Base-by-base conservation (phyloP, 1,139 yeast genomes). In the Sugiyamaella paludigena region DNA sequence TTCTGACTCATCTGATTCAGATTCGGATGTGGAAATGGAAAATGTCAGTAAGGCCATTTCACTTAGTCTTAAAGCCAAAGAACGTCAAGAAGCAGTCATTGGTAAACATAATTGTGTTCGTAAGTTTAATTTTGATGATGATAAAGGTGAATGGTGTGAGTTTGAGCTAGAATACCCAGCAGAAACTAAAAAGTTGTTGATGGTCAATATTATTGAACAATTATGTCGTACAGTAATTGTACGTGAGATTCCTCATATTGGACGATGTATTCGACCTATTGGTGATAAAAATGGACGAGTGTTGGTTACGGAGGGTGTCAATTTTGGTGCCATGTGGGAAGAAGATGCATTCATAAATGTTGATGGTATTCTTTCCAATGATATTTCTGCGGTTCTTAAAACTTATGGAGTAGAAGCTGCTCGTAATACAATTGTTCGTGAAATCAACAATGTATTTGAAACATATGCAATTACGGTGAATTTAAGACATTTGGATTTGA, bases 351-450 rank as follows among this genome's bases (percentile, higher is more conserved):
- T 92, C 68, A 79, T 94, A 58, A 84, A 89, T 61, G 95, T 91
- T 57, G 86, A 92, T 67, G 83, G 82, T 52, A 86, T 94, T 63
- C 79, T 86, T 7, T 88, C 97, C 13, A 94, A 94, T 76, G 98
- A 94, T 70, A 83, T 94, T 60, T 83, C 88, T 40, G 88, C 96
- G 15, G 96, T 94, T 6, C 77, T 94, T 62, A 79, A 77, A 59
- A 88, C 96, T 0, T 94, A 94, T 64, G 99, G 99, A 69, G 98
- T 92, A 48, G 99, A 94, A 72, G 98, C 98, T 39, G 98, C 98
- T 24, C 82, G 98, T 72, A 88, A 89, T 69, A 92, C 98, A 35
- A 87, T 94, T 74, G 98, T 91, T 36, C 85, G 88, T 62, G 99
- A 94, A 77, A 87, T 94, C 68, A 86, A 88, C 71, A 85, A 88